Evolutionary conservation across 192 early-diverging fungal species (phyloP).

Genomic region (Phycomyces nitens): DNA sequence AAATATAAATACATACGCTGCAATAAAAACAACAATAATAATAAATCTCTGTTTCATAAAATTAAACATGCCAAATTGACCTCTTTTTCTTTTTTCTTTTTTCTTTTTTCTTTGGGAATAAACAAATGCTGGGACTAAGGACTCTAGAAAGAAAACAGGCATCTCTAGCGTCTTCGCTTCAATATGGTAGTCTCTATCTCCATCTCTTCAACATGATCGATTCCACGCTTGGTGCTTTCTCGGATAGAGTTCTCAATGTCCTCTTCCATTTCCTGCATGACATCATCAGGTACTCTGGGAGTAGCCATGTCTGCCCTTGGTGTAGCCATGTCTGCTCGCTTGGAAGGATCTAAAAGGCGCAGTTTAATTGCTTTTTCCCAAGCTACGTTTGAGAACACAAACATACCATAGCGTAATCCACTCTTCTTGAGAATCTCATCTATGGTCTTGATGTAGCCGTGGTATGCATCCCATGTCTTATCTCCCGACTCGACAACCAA

Average conservation of each 20-base stretch:
- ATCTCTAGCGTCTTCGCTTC: neutral
- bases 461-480: constrained; percentile 41
- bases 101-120: neutral
- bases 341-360: neutral
- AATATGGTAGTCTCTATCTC: neutral
- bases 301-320: neutral
- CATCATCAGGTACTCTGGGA: too few species aligned
- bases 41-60: too few species aligned
- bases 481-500: constrained; percentile 22
- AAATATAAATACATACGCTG: neutral
- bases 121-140: neutral
- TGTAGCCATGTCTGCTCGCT: neutral
- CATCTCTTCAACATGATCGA: neutral
- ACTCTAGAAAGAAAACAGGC: neutral
- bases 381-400: neutral
- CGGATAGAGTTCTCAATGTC: neutral
- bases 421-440: constrained; percentile 39
- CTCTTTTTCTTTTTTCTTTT: neutral
- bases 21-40: too few species aligned
- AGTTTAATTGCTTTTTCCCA: neutral
- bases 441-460: constrained; percentile 38
- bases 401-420: constrained; percentile 31
- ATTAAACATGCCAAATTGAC: too few species aligned
- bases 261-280: neutral
- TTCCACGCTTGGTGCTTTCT: neutral